phyloP scores from a whole-genome alignment of 2,329 filamentous ascomycete genomes.

The Aspergillus latus region DNA sequence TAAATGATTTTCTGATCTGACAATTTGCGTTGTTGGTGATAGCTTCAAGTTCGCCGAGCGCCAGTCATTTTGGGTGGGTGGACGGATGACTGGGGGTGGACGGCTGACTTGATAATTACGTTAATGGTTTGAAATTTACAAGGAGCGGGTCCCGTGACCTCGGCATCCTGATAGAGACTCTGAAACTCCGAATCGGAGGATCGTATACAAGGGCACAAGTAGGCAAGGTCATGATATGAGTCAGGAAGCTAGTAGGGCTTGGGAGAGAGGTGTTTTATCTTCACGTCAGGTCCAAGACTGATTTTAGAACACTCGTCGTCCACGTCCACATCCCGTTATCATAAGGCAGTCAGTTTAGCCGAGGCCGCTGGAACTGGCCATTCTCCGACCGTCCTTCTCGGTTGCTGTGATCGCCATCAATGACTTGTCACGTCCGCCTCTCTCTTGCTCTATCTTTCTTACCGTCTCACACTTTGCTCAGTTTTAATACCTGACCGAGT shows the following conservation, averaged over 20 bases:
- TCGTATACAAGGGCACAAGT: not conserved
- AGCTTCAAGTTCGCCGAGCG: no score
- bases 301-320: not conserved
- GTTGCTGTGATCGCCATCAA: slow-evolving; percentile 10
- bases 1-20: no score
- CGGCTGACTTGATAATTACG: no score
- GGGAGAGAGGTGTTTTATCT: not conserved
- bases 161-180: not conserved
- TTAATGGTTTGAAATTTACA: slow-evolving; percentile 1
- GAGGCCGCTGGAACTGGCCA: slow-evolving; percentile 26
- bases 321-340: slow-evolving; percentile 9
- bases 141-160: not conserved
- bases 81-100: no score
- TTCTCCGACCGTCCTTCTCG: slow-evolving; percentile 18
- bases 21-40: no score
- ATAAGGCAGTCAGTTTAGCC: slow-evolving; percentile 27
- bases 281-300: not conserved
- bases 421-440: slow-evolving; percentile 7
- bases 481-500: not conserved
- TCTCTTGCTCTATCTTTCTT: slow-evolving; percentile 9
- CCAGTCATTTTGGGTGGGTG: no score
- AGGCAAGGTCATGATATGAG: not conserved
- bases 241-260: not conserved
- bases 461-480: not conserved
- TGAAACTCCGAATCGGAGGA: not conserved